Evolutionary conservation across 2,329 filamentous ascomycete genomes (phyloP).

Genomic region (Tolypocladium tundrense): DNA sequence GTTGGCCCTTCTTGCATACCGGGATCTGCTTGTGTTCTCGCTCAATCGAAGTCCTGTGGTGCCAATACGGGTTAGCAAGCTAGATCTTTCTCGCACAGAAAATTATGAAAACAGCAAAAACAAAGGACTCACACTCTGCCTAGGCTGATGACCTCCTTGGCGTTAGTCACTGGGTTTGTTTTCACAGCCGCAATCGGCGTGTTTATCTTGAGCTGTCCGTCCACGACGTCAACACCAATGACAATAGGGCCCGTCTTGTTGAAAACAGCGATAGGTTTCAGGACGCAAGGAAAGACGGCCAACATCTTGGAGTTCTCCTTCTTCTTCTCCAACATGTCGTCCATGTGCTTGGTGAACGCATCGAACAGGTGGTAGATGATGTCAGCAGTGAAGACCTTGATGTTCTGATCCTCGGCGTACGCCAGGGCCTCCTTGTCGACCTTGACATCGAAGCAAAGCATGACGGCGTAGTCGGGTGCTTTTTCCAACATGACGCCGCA

Average conservation of each 20-base stretch:
- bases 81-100: not conserved
- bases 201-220: constrained; percentile 75
- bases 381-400: constrained; percentile 97
- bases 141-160: constrained; percentile 73
- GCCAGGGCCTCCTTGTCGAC: constrained; percentile 90
- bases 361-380: constrained; percentile 99
- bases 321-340: constrained; percentile 73
- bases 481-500: constrained; percentile 95
- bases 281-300: constrained; percentile 93
- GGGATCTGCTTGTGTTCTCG: constrained; percentile 92
- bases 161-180: constrained; percentile 64
- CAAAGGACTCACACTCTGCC: constrained; percentile 82
- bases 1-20: constrained; percentile 89
- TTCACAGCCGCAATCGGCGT: constrained; percentile 86
- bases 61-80: constrained; percentile 17
- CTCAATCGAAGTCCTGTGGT: constrained; percentile 77
- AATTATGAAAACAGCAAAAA: not conserved
- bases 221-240: constrained; percentile 88
- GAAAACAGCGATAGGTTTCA: constrained; percentile 85
- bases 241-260: constrained; percentile 97
- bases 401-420: constrained; percentile 86
- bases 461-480: constrained; percentile 88
- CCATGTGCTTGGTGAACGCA: constrained; percentile 92
- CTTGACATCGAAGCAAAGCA: constrained; percentile 99
- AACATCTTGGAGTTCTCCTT: constrained; percentile 94